Percentiles rank a stretch among this genome's conserved stretches.
These are phyloP conservation scores for Dothideomycetes sp. DNA, from an alignment of 2,329 filamentous ascomycete genomes.

Conservation along the genomic window DNA sequence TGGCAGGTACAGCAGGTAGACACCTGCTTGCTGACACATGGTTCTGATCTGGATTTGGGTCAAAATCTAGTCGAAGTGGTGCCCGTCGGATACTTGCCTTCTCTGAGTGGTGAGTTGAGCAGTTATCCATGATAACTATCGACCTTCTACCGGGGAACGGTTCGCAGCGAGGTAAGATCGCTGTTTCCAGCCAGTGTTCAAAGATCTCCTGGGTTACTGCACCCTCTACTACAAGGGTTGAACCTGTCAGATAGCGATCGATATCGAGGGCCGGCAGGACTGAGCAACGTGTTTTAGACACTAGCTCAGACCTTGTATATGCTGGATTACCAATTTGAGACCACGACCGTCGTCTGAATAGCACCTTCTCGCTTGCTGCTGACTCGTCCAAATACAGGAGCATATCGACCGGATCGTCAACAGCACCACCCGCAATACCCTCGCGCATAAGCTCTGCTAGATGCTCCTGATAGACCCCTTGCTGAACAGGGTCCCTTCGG, in stretches of 20 bases:
- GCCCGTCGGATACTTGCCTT: not conserved
- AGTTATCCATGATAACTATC: conserved; percentile 1
- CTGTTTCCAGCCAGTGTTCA: conserved; percentile 2
- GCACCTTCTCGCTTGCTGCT: not conserved
- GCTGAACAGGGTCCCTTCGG: not conserved
- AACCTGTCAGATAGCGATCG: not conserved
- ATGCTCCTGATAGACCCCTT: not conserved
- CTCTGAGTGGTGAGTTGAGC: not conserved
- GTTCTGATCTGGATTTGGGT: not conserved
- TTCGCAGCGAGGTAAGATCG: not conserved
- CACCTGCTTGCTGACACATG: not conserved
- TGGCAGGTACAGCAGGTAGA: not conserved
- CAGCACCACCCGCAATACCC: too few species aligned
- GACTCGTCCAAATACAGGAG: conserved; percentile 1
- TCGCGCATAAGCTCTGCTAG: not conserved
- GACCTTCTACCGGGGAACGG: not conserved
- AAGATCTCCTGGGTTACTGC: conserved; percentile 1
- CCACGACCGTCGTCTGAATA: not conserved
- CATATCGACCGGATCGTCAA: conserved; percentile 1
- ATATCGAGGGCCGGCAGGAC: conserved; percentile 4
- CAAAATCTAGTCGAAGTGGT: not conserved
- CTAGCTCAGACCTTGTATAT: conserved; percentile 1
- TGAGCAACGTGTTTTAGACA: conserved; percentile 1
- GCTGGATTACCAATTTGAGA: not conserved
- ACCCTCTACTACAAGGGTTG: conserved; percentile 4